phyloP scores from a whole-genome alignment of 2,329 filamentous ascomycete species.

The Emericellopsis cladophorae region DNA sequence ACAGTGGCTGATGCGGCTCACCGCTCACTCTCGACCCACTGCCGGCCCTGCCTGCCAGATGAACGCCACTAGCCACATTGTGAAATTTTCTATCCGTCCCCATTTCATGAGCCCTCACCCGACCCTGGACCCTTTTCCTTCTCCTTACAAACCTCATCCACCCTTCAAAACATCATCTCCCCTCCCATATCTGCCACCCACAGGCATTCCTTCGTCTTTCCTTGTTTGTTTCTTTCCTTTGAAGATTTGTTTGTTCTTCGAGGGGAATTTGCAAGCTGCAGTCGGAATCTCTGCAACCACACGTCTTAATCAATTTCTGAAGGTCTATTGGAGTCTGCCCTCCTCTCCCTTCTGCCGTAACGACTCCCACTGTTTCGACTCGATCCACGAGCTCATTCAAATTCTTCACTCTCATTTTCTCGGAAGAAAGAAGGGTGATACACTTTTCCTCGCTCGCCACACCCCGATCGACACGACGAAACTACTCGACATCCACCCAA shows the following conservation, averaged over 20 bases:
- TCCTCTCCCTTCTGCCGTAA: constrained; percentile 4
- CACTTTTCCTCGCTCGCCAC: not conserved
- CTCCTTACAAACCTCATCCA: constrained; percentile 19
- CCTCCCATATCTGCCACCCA: constrained; percentile 13
- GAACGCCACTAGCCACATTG: no score
- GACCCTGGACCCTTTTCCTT: constrained; percentile 12
- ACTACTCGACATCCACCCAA: constrained; percentile 20
- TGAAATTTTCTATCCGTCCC: no score
- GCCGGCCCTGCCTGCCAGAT: no score
- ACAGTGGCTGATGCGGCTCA: no score
- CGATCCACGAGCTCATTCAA: constrained; percentile 6
- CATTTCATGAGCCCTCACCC: no score
- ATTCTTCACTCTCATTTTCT: constrained; percentile 12
- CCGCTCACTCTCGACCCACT: no score
- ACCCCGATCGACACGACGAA: constrained; percentile 5
- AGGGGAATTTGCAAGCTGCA: constrained; percentile 9
- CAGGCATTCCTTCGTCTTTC: constrained; percentile 20
- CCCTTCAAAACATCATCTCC: constrained; percentile 16
- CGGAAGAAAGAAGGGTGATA: constrained; percentile 13
- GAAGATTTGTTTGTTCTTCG: constrained; percentile 30
- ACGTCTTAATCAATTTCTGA: constrained; percentile 14
- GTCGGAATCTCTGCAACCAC: constrained; percentile 4
- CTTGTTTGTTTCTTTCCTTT: constrained; percentile 26
- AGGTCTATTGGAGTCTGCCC: constrained; percentile 10
- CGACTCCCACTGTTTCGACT: constrained; percentile 14